phyloP scores from a whole-genome alignment of 495 filamentous ascomycete species.

The Penicillium mononematosum region DNA sequence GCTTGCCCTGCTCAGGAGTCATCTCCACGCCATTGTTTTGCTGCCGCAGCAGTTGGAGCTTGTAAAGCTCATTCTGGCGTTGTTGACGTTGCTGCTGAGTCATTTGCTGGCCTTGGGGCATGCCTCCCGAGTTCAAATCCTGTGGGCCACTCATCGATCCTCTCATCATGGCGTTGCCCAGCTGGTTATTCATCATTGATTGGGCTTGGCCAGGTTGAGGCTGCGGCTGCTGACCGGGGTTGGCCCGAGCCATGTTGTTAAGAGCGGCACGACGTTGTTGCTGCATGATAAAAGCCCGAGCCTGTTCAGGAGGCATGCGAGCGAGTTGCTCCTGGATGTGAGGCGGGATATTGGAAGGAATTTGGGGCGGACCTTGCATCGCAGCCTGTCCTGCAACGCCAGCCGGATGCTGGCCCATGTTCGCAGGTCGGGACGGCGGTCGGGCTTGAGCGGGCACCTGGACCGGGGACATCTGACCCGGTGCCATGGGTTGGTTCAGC shows the following conservation, averaged over 20 bases:
- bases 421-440: slow-evolving; percentile 38
- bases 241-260: slow-evolving; percentile 32
- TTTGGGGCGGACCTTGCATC: slow-evolving; percentile 38
- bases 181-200: slow-evolving; percentile 38
- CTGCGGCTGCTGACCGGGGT: slow-evolving; percentile 31
- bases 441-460: slow-evolving; percentile 40
- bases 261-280: slow-evolving; percentile 36
- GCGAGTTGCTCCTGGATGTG: slow-evolving; percentile 36
- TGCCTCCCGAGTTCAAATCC: slow-evolving; percentile 32
- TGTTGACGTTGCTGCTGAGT: slow-evolving; percentile 40
- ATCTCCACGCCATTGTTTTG: slow-evolving; percentile 45
- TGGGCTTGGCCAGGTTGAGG: slow-evolving; percentile 40
- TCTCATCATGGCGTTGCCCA: slow-evolving; percentile 36
- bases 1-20: slow-evolving; percentile 42
- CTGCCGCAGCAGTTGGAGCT: slow-evolving; percentile 39
- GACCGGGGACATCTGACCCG: slow-evolving; percentile 45
- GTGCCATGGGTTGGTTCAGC: slow-evolving; percentile 57
- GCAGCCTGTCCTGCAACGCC: slow-evolving; percentile 33
- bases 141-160: slow-evolving; percentile 37
- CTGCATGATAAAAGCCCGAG: slow-evolving; percentile 36
- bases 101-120: slow-evolving; percentile 37
- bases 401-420: slow-evolving; percentile 33
- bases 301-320: slow-evolving; percentile 37
- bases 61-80: slow-evolving; percentile 36
- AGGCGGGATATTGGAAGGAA: slow-evolving; percentile 38